Evolutionary conservation across 805 yeast genomes (phyloP).

Genomic region (Candida maris): DNA sequence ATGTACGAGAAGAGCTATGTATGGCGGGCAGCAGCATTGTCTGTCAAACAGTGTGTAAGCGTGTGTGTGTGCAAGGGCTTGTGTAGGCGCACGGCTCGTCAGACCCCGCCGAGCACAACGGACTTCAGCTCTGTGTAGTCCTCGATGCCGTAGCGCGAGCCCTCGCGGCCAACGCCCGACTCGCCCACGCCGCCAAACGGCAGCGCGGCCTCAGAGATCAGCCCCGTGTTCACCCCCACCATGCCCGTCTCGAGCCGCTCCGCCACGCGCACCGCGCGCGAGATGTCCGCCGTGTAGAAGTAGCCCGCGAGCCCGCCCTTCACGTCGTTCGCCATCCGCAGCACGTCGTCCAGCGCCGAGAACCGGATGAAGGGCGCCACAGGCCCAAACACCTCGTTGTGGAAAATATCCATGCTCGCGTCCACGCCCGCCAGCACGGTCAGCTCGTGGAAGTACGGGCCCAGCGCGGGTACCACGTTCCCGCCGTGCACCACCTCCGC

Average conservation of each 20-base stretch:
- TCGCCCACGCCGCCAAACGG: constrained; percentile 74
- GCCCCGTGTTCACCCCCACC: constrained; percentile 76
- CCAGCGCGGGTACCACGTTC: constrained; percentile 49
- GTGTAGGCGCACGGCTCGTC: neutral
- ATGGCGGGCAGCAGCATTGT: neutral
- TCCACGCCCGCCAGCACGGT: constrained; percentile 59
- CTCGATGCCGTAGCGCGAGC: constrained; percentile 66
- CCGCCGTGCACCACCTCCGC: constrained; percentile 64
- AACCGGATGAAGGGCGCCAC: constrained; percentile 65
- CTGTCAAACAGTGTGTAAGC: neutral
- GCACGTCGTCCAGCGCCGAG: constrained; percentile 50
- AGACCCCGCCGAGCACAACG: constrained; percentile 41
- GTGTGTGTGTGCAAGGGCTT: neutral
- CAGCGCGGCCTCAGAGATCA: constrained; percentile 56
- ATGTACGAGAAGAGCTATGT: neutral
- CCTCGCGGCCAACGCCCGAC: constrained; percentile 78
- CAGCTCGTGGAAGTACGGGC: constrained; percentile 60
- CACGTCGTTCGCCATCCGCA: constrained; percentile 54
- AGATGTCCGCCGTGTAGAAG: constrained; percentile 52
- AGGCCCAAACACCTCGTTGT: constrained; percentile 78
- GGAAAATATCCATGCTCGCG: constrained; percentile 50
- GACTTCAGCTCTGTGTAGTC: constrained; percentile 66
- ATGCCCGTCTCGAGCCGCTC: constrained; percentile 68
- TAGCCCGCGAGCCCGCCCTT: constrained; percentile 75
- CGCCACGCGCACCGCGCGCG: constrained; percentile 50